These are phyloP conservation scores for Chaetomiaceae sp. DNA, from an alignment of 2,329 filamentous ascomycete genomes.

Conservation along the genomic window DNA sequence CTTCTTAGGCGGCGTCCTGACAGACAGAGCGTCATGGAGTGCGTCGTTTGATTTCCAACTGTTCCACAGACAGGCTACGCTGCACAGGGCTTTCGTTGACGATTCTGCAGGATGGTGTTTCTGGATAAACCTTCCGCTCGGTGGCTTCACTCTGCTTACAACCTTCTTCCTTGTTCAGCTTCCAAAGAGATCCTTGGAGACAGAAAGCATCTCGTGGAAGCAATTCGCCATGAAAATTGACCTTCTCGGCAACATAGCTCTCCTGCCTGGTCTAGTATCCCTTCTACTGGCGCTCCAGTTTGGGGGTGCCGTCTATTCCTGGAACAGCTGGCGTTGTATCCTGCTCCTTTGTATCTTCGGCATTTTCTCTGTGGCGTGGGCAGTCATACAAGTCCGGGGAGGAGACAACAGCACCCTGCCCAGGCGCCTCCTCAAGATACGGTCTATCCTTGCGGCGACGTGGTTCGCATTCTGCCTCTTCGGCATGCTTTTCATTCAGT, in stretches of 20 bases:
- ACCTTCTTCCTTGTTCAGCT: background rate
- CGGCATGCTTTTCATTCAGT: background rate
- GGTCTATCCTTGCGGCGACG: background rate
- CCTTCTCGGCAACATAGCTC: background rate
- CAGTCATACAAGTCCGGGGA: background rate
- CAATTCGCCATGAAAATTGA: background rate
- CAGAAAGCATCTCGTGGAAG: background rate
- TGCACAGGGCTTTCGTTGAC: background rate
- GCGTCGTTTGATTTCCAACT: background rate
- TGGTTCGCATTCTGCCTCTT: background rate
- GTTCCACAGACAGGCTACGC: background rate
- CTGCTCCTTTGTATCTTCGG: background rate
- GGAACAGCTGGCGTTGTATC: background rate
- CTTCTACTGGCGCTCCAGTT: background rate
- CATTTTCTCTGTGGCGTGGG: background rate
- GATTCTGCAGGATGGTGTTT: background rate
- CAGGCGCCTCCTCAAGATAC: background rate
- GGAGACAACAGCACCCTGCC: background rate
- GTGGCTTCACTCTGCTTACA: background rate
- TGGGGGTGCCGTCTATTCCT: background rate
- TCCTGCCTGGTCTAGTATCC: background rate
- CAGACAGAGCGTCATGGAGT: background rate
- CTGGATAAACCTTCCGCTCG: background rate
- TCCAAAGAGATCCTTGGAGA: background rate
- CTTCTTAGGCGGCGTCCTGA: background rate